A percentile compares a stretch with the other conserved stretches of the same genome.
Evolutionary conservation across 2,329 filamentous ascomycete genomes (phyloP).

Genomic region (Venturia nashicola): DNA sequence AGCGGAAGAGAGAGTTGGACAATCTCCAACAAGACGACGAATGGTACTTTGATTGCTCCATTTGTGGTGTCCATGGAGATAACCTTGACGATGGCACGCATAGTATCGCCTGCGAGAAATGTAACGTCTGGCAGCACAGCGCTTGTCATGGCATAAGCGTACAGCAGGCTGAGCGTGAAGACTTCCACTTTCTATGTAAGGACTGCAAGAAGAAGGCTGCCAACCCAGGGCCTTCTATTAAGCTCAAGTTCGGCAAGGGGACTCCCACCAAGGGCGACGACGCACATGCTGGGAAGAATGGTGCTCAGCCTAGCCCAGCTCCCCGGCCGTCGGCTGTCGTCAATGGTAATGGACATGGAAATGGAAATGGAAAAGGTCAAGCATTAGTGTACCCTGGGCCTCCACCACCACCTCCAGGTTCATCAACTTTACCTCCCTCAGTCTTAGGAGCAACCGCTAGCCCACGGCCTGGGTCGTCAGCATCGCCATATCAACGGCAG

Average conservation of each 20-base stretch:
- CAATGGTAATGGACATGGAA: not conserved
- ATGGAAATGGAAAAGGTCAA: not conserved
- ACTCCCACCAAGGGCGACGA: not conserved
- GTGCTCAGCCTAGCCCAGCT: not conserved
- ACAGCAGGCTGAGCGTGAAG: constrained; percentile 65
- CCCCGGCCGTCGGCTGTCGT: not conserved
- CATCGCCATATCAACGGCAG: constrained; percentile 2
- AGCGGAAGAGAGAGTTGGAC: constrained; percentile 62
- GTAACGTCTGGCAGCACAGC: constrained; percentile 95
- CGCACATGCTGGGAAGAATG: not conserved
- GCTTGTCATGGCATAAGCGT: constrained; percentile 75
- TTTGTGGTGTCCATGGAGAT: constrained; percentile 80
- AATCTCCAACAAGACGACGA: constrained; percentile 64
- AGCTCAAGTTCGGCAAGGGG: constrained; percentile 6
- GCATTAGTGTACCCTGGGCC: not conserved
- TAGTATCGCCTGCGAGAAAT: constrained; percentile 85
- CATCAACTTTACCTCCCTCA: not conserved
- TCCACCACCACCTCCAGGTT: not conserved
- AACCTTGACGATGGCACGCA: constrained; percentile 85
- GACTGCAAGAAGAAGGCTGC: constrained; percentile 62
- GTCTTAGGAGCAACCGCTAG: not conserved
- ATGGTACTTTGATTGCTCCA: constrained; percentile 86
- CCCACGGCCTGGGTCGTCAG: not conserved
- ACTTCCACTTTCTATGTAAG: constrained; percentile 78
- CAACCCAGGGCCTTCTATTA: constrained; percentile 5